Evolutionary conservation across 2,329 filamentous ascomycete species (phyloP), one percentile per base, ranked within the genome.

Genomic region (Ophiostoma populinum): DNA sequence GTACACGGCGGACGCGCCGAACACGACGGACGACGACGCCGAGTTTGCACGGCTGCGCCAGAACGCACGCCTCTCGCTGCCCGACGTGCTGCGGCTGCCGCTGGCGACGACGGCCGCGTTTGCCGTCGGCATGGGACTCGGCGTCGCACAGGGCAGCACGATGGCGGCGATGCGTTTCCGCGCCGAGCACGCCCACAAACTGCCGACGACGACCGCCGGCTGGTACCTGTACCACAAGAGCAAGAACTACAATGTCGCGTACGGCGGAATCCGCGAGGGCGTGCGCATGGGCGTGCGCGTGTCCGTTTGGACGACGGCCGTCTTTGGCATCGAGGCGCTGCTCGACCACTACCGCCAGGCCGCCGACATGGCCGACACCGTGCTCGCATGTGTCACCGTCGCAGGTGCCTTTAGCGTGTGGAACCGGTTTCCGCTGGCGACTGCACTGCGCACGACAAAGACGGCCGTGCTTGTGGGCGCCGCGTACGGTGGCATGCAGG

Each of bases 221-320:
- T 98, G 90, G 90, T 98, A 87, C 52, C 70, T 95, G n/a, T 98
- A 98, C 56, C 87, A 95, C 62, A 94, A 94, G 58, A 82, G 75
- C 52, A 95, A 95, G 57, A 95, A 93, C 56, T 95, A 98, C 59
- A 74, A 83, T 48, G 69, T 79, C 34, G 75, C 81, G 47, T 67
- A 79, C 16, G 80, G 79, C 6, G 87, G 80, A 1, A 60, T 92
- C 13, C 71, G 71, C 35, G 83, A 92, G 49, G 90, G 83, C 0
- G 47, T 82, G 33, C 74, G 68, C 44, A 81, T 90, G 65, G 85
- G 79, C 2, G 52, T 59, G 21, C 74, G 69, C 45, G 63, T 92
- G 6, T 70, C 71, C 5, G 59, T 78, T 30, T 86, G 86, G 69
- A 80, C 73, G 3, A 67, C 71, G 13, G 59, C 79, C 33, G 90